Base-by-base conservation (phyloP, 2,329 filamentous ascomycete genomes). In the Apiospora pterosperma region DNA sequence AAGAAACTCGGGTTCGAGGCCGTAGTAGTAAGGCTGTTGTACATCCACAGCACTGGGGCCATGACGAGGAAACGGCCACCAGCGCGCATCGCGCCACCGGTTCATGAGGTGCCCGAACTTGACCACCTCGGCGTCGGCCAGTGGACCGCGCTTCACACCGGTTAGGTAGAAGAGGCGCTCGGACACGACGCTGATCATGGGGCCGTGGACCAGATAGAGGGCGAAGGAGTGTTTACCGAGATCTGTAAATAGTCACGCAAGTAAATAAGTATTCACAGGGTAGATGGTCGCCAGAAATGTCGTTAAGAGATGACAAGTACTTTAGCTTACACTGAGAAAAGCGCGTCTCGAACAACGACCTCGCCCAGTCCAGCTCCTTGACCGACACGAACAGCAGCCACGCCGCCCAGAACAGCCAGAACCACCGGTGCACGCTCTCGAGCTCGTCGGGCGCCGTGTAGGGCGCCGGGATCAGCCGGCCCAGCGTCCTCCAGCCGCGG, bases 371-470 rank as follows among this genome's bases (percentile, higher is more conserved):
- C 12, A 67, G 63, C 39, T 64, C 64, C 31, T 63, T 60, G 31
- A 21, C 38, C 19, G 59, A 61, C 4, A 66, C 25, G 31, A 66
- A 34, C 11, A 64, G 38, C 5, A 66, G 25, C 66, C 66, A 67
- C 1, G 66, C 62, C n/a, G 66, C 66, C 64, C 66, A 67, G 42
- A 67, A 64, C n/a, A 67, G 44, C 64, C 66, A 67, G 34, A 66
- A 66, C 64, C 62, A 64, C 10, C 62, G 62, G 31, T 60, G 52
- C 38, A 42, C 36, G 41, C 61, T 44, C 21, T 63, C 61, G n/a
- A 14, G 42, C 44, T 59, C 36, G 21, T 62, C 62, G 52, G 63
- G 62, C 12, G 64, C 66, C 1, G 59, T 61, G 36, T 61, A 61
- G 36, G 59, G 36, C 8, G 59, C 36, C 12, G 59, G 59, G 36